These are phyloP conservation scores for Polygonum aviculare DNA, from an alignment of 148 eudicot genomes.

Conservation along the genomic window DNA sequence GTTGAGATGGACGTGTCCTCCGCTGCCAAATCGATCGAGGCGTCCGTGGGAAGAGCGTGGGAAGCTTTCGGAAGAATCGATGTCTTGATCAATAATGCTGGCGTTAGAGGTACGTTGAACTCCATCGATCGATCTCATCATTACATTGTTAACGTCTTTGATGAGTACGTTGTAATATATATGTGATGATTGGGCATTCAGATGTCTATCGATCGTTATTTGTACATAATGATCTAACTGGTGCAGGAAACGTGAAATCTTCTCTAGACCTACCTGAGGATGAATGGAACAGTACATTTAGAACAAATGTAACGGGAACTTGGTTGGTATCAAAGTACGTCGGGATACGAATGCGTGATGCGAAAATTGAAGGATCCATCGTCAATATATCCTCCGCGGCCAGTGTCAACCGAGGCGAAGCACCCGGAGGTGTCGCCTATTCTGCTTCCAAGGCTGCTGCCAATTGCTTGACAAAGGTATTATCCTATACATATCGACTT, in stretches of 20 bases:
- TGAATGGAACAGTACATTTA: constrained; percentile 48
- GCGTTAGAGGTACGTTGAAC: constrained; percentile 48
- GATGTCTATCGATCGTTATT: no score
- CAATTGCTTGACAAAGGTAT: constrained; percentile 42
- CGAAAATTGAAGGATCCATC: constrained; percentile 45
- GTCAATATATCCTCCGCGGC: constrained; percentile 54
- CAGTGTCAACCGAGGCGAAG: constrained; percentile 40
- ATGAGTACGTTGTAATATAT: no score
- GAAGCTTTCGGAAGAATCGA: constrained; percentile 51
- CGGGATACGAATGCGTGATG: constrained; percentile 48
- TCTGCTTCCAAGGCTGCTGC: constrained; percentile 47
- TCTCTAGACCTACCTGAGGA: constrained; percentile 47
- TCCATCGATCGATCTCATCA: background rate
- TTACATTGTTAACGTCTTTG: background rate
- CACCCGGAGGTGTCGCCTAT: constrained; percentile 47
- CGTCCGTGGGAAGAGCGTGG: constrained; percentile 39
- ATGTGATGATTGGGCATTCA: no score
- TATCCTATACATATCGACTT: background rate
- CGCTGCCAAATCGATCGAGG: constrained; percentile 30
- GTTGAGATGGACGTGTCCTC: constrained; percentile 49
- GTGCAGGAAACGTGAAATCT: constrained; percentile 30
- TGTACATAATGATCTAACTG: background rate
- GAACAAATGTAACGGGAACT: constrained; percentile 48
- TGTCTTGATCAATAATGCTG: constrained; percentile 62
- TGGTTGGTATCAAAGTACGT: constrained; percentile 71